Base-by-base conservation (phyloP, 805 yeast genomes). In the Candida tibetensis region DNA sequence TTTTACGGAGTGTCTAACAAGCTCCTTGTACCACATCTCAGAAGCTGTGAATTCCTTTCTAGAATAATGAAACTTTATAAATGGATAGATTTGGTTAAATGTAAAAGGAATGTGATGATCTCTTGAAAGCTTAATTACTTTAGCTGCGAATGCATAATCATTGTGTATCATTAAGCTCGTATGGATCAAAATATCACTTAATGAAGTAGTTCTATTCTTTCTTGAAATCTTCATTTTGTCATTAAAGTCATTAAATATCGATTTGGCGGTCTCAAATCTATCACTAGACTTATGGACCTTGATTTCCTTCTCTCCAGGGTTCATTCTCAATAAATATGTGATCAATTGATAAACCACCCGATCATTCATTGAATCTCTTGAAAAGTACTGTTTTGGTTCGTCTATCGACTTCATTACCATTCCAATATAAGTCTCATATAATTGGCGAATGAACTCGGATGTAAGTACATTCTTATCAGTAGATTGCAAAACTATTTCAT, bases 61-160 rank as follows among this genome's bases (percentile, higher is more conserved):
- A 15, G 43, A 39, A 42, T 64, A 63, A 44, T 69, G 71, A 44
- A 57, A 60, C 42, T 49, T 48, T 13, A 69, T 60, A 28, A 69
- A 62, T 1, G 74, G 72, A 36, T 53, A 63, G 1, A 66, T 44
- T 37, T 67, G 73, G 39, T 62, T 59, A 47, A 68, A 65, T 0
- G 72, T 55, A 17, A 63, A 52, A n/a, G 71, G 69, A 9, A 64
- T 34, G 3, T 52, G 52, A 14, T 39, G 36, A 3, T 49, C 41
- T 9, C 65, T 46, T 6, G 64, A 58, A 12, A 45, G 37, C 40
- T 55, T 52, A 25, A 64, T 46, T 21, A 63, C 48, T 27, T 46
- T 28, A n/a, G 58, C 42, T 2, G 72, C 72, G 49, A 62, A 65
- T 7, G 43, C 35, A 32, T 54, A 48, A 40, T 69, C 72, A 10